Evolutionary conservation across 2,329 filamentous ascomycete genomes (phyloP).

Genomic region (Fusarium chaquense): DNA sequence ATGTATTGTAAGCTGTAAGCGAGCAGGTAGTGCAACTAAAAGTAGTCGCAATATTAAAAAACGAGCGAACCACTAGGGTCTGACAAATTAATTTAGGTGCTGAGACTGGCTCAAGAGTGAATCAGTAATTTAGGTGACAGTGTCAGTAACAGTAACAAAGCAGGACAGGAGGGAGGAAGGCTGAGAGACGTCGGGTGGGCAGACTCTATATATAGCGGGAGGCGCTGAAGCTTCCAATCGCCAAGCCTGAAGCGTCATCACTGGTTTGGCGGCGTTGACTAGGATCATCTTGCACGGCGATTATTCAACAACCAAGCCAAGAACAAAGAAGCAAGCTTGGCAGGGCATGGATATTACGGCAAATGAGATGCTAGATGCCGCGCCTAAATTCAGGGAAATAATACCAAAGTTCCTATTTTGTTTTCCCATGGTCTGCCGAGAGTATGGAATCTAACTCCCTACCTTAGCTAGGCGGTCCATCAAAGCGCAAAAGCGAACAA

Average conservation of each 20-base stretch:
- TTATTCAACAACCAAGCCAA: slow-evolving; percentile 13
- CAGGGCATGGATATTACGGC: not conserved
- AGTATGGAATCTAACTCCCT: too few relatives aligned
- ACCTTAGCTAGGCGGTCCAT: not conserved
- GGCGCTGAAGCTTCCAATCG: slow-evolving; percentile 25
- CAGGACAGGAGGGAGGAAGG: slow-evolving; percentile 9
- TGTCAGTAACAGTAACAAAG: slow-evolving; percentile 9
- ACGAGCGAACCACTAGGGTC: slow-evolving; percentile 32
- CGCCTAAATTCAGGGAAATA: slow-evolving; percentile 28
- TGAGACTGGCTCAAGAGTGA: slow-evolving; percentile 34
- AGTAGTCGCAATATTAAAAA: slow-evolving; percentile 11
- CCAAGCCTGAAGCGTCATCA: slow-evolving; percentile 26
- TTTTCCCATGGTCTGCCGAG: too few relatives aligned
- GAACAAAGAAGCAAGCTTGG: not conserved
- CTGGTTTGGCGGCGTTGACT: slow-evolving; percentile 24
- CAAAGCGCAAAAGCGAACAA: slow-evolving; percentile 23
- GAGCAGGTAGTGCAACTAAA: slow-evolving; percentile 9
- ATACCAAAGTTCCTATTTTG: slow-evolving; percentile 15
- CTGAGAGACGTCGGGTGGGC: not conserved
- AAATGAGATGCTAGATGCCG: not conserved
- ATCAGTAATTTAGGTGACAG: slow-evolving; percentile 18
- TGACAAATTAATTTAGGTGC: slow-evolving; percentile 9
- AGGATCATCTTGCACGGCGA: slow-evolving; percentile 7
- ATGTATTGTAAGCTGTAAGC: slow-evolving; percentile 16
- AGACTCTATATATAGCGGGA: slow-evolving; percentile 35